Conservation (phyloP, 106 monocot species). For the Apostasia ramifera region DNA sequence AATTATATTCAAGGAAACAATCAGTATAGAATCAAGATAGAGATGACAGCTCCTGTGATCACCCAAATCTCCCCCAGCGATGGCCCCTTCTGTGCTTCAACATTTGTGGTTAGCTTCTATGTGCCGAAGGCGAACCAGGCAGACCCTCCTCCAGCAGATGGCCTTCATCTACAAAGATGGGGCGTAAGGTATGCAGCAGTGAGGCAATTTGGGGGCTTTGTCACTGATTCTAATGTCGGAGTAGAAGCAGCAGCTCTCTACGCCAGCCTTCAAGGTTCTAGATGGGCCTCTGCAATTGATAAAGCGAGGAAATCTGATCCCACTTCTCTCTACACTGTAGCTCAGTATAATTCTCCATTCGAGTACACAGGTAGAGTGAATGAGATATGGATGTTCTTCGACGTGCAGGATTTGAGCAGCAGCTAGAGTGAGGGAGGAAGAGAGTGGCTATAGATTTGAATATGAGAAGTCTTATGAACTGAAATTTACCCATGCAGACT, state of each 20-base stretch:
- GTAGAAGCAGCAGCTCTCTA: constrained; percentile 57
- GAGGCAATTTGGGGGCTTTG: constrained; percentile 77
- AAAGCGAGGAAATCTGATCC: constrained; percentile 31
- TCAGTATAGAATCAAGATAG: constrained; percentile 48
- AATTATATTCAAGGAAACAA: constrained; percentile 80
- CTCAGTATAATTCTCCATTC: constrained; percentile 86
- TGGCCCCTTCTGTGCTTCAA: constrained; percentile 76
- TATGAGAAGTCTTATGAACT: no score
- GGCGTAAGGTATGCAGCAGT: constrained; percentile 45
- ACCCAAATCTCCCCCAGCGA: constrained; percentile 68
- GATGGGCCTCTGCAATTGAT: constrained; percentile 48
- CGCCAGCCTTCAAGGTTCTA: constrained; percentile 47
- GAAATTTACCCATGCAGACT: no score
- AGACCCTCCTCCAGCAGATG: constrained; percentile 63
- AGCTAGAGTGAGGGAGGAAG: background rate
- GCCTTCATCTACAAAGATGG: constrained; percentile 67
- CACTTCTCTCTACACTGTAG: constrained; percentile 42
- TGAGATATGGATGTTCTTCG: constrained; percentile 80
- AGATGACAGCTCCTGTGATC: constrained; percentile 85
- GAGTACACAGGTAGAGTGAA: constrained; percentile 74
- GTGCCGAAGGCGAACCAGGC: constrained; percentile 62
- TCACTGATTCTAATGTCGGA: constrained; percentile 38
- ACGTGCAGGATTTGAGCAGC: constrained; percentile 2
- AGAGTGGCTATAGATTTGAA: no score
- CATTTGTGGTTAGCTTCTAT: constrained; percentile 83